Evolutionary conservation across 768 basidiomycete genomes (phyloP).

Genomic region (Leccinum olivaceopallidum): DNA sequence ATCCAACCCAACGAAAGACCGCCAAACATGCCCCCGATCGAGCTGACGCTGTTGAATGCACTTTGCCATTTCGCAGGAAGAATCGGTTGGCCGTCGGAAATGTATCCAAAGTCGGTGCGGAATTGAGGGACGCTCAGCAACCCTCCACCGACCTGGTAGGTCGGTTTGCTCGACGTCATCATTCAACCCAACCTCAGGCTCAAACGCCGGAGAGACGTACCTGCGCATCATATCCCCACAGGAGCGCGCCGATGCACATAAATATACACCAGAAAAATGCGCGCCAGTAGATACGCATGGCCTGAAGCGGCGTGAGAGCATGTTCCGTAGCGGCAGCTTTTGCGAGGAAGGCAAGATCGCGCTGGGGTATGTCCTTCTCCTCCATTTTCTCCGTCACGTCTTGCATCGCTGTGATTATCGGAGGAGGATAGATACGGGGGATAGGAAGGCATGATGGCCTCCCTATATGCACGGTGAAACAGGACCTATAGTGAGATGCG

Average conservation of each 20-base stretch:
- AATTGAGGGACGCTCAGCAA: slow-evolving; percentile 25
- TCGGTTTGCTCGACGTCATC: not conserved
- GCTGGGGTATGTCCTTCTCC: slow-evolving; percentile 3
- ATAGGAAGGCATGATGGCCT: no score
- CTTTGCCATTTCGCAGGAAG: slow-evolving; percentile 31
- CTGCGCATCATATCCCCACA: slow-evolving; percentile 29
- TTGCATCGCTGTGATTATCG: slow-evolving; percentile 5
- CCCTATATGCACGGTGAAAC: not conserved
- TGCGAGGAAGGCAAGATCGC: slow-evolving; percentile 23
- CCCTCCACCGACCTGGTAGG: slow-evolving; percentile 20
- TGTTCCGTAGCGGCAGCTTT: slow-evolving; percentile 24
- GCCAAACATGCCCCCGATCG: slow-evolving; percentile 28
- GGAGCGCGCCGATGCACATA: slow-evolving; percentile 24
- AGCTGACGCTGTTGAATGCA: slow-evolving; percentile 27
- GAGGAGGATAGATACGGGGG: not conserved
- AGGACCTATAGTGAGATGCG: not conserved
- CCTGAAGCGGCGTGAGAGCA: slow-evolving; percentile 20
- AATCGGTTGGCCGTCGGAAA: slow-evolving; percentile 2
- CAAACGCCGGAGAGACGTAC: slow-evolving; percentile 8
- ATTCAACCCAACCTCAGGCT: not conserved
- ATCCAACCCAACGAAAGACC: slow-evolving; percentile 27
- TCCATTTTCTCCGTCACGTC: slow-evolving; percentile 12
- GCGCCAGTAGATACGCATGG: slow-evolving; percentile 27
- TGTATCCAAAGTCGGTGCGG: slow-evolving; percentile 28
- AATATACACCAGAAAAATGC: slow-evolving; percentile 28